Evolutionary conservation across 257 asterid genomes (phyloP), one percentile per base, ranked within the genome.

Genomic region (Voacanga thouarsii): DNA sequence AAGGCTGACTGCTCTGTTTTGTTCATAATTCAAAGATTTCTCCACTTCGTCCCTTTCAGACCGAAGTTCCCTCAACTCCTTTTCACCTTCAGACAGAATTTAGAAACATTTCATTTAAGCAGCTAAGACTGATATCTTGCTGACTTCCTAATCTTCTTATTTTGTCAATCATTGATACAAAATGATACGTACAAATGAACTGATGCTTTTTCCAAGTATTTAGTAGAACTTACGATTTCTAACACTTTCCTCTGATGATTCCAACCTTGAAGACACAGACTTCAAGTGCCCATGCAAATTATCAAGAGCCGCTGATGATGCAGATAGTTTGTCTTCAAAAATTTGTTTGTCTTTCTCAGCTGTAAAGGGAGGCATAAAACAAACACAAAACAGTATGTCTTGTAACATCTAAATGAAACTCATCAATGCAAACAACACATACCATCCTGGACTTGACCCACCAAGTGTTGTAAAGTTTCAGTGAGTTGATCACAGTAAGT

Each of bases 401-500:
- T 47, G 64, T 76, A 21, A 66, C 60, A 77, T 30, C 70, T 10
- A 75, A 64, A 59, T 24, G 39, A 79, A 23, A 76, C 66, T 75
- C 73, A 45, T 26, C 39, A 61, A 30, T 79, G 60, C 44, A 47
- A 68, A 77, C 24, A 26, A 47, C 53, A 78, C 84, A 3, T 89
- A 92, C 98, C 97, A 80, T 88, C 88, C 89, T 86, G 96, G 77
- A 92, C 95, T 87, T 89, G 97, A 86, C 82, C 81, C 84, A 90
- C 87, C 74, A 93, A 82, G 81, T 81, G 91, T 84, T 87, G 94
- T 83, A 93, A 78, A 68, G 97, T 93, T 81, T 87, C 94, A n/a
- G 86, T 85, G 73, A 96, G 92, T 85, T 92, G 93, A 88, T 89
- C 92, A 74, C 98, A 96, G 80, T 86, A 75, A 70, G 92, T 84